Evolutionary conservation across 169 alveolate species (phyloP), one percentile per base, ranked within the genome.

Genomic region (Cyclospora cayetanensis): DNA sequence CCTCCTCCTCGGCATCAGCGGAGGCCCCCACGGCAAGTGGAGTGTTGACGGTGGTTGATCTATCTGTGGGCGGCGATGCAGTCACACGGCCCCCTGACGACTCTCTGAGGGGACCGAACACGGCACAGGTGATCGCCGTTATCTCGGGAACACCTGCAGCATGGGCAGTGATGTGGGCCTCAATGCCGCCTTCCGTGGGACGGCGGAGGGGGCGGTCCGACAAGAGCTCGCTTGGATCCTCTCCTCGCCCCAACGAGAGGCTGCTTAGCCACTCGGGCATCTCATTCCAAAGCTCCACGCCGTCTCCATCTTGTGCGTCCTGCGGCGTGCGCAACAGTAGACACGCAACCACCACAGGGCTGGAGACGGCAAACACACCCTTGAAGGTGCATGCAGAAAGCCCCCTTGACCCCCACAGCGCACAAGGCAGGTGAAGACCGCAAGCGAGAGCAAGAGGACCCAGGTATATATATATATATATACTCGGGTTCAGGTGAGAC

Each of bases 91-190:
- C 4, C 79, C 46, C 60, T 46, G 60, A 12, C 60, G 25, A 15
- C 60, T 15, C 25, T 46, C 20, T 22, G 34, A 29, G 72, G 27
- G 34, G 34, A 15, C 72, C 68, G 63, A 77, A 50, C 72, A 77
- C 70, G 50, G 88, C 22, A 37, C 88, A 77, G 46, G 88, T 77
- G 35, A 77, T 35, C 0, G 88, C 88, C 22, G 88, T 77, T 1
- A 77, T 77, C 46, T 77, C 88, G 15, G 88, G 88, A 1, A 77
- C 88, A 31, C 88, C 88, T 7, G 88, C 88, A 0, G 88, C 88
- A 77, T 77, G 88, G 42, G 88, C 88, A 1, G 88, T 77, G 88
- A 77, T 77, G 72, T 77, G 88, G 2, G 88, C 42, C 50, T 77
- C 88, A 25, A 77, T 50, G 50, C 88, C 88, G 27, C 88, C 88